These are phyloP conservation scores for Pseudogymnoascus sp. DNA, from an alignment of 2,329 filamentous ascomycete species.

Conservation along the genomic window DNA sequence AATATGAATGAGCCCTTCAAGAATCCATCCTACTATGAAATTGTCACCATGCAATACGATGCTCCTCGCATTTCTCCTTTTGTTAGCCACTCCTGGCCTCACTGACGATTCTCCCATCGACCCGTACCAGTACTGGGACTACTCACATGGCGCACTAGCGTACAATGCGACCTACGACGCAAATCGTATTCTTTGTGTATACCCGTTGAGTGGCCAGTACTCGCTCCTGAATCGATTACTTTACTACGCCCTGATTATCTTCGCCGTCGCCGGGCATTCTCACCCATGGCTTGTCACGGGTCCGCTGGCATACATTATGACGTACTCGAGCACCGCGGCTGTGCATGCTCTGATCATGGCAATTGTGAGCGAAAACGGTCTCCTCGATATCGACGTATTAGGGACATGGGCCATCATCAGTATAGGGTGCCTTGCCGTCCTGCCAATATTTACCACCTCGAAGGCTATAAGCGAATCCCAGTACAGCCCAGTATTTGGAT, in stretches of 20 bases:
- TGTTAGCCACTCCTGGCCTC: not conserved
- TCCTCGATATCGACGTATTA: not conserved
- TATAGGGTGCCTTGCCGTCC: not conserved
- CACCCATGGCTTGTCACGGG: not conserved
- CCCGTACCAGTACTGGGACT: not conserved
- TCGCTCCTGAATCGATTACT: not conserved
- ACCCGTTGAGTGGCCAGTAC: not conserved
- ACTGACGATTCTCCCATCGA: not conserved
- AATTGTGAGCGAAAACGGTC: not conserved
- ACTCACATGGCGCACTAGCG: not conserved
- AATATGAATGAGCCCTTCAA: not conserved
- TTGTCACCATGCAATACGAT: not conserved
- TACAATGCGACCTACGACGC: not conserved
- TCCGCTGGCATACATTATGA: not conserved
- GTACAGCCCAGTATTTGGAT: not conserved
- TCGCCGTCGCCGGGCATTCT: not conserved
- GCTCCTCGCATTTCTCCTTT: not conserved
- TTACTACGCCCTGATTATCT: not conserved
- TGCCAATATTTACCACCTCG: not conserved
- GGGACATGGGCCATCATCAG: not conserved
- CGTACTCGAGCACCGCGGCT: not conserved
- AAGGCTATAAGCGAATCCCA: not conserved
- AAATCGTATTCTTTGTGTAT: not conserved
- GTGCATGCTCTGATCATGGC: not conserved
- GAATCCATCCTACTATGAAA: not conserved